Evolutionary conservation across 164 flowering plant species (phyloP).

Genomic region (Malania oleifera): DNA sequence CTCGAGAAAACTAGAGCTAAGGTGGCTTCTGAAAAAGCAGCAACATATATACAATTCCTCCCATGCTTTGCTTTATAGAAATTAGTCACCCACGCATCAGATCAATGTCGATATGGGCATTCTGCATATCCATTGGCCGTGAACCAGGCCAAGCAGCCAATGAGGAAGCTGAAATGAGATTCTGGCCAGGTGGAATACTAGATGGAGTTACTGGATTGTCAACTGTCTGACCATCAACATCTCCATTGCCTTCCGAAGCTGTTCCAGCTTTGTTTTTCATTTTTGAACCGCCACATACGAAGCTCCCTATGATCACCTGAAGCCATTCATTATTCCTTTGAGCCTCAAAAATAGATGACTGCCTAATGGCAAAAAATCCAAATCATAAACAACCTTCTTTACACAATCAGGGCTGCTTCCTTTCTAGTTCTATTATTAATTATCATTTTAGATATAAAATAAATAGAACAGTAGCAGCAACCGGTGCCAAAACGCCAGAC

Average conservation of each 20-base stretch:
- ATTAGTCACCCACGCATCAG: conserved; percentile 36
- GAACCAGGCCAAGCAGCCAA: conserved; percentile 35
- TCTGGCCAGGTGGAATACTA: conserved; percentile 26
- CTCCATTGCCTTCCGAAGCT: conserved; percentile 19
- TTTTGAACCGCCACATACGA: conserved; percentile 35
- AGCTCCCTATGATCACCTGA: conserved; percentile 59
- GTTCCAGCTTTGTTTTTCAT: conserved; percentile 28
- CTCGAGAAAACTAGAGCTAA: conserved; percentile 9
- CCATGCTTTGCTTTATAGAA: neutral
- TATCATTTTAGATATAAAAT: too few species aligned
- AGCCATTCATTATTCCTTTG: neutral
- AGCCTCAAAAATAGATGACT: neutral
- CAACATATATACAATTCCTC: conserved; percentile 7
- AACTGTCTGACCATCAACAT: conserved; percentile 21
- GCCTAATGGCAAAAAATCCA: too few species aligned
- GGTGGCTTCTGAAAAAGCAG: neutral
- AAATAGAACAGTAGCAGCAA: too few species aligned
- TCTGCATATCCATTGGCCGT: conserved; percentile 25
- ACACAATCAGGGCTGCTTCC: too few species aligned
- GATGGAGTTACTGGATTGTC: conserved; percentile 23
- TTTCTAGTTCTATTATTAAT: too few species aligned
- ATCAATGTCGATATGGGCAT: conserved; percentile 40
- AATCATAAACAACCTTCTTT: too few species aligned
- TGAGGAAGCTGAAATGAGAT: conserved; percentile 25
- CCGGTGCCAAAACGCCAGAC: too few species aligned